A percentile compares a stretch with the other conserved stretches of the same genome.
Conservation (phyloP, 345 rosid species). For the Arabidopsis arenosa region DNA sequence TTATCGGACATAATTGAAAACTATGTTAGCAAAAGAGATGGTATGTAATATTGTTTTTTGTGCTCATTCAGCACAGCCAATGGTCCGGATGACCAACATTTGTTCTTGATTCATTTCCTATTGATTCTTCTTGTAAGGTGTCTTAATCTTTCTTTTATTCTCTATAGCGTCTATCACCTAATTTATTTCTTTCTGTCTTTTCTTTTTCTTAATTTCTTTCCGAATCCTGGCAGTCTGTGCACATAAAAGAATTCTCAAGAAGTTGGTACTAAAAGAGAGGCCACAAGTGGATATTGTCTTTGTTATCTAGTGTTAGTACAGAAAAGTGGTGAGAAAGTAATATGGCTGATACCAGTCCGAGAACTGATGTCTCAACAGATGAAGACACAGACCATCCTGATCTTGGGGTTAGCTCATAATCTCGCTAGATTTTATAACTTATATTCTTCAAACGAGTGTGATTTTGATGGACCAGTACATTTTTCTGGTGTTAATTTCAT, state of each 20-base stretch:
- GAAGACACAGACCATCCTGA: constrained; percentile 86
- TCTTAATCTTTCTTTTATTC: background rate
- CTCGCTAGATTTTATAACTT: constrained; percentile 16
- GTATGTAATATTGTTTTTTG: constrained; percentile 6
- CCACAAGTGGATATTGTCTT: constrained; percentile 47
- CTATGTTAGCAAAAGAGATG: background rate
- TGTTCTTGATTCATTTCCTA: constrained; percentile 19
- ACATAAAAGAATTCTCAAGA: constrained; percentile 34
- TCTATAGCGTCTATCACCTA: constrained; percentile 1
- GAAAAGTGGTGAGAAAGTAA: constrained; percentile 55
- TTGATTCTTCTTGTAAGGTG: constrained; percentile 10
- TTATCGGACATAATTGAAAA: background rate
- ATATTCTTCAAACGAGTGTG: constrained; percentile 5
- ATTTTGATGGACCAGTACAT: constrained; percentile 1
- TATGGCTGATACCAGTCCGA: constrained; percentile 97
- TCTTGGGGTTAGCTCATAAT: constrained; percentile 65
- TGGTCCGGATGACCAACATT: background rate
- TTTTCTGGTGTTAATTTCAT: constrained; percentile 30
- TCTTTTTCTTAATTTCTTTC: background rate
- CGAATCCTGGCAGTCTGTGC: constrained; percentile 24
- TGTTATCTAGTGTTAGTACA: constrained; percentile 47
- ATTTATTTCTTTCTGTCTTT: background rate
- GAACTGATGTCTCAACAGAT: constrained; percentile 88
- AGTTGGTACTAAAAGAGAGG: constrained; percentile 49
- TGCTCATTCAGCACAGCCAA: constrained; percentile 11